These are phyloP conservation scores for Fusarium napiforme DNA, from an alignment of 2,329 filamentous ascomycete genomes.

Conservation along the genomic window DNA sequence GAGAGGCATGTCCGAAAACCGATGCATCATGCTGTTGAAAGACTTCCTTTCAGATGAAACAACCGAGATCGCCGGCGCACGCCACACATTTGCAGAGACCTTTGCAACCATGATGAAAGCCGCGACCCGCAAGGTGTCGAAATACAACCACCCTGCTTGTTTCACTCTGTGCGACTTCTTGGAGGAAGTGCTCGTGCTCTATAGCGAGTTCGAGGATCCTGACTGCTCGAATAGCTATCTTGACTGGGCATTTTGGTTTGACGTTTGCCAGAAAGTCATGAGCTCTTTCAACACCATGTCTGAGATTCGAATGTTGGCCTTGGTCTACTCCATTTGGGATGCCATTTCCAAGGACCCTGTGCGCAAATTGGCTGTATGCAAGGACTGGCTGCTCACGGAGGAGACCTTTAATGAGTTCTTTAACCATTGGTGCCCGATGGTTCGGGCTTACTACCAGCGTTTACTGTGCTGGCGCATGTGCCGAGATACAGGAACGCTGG, in stretches of 20 bases:
- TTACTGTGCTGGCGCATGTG: conserved; percentile 90
- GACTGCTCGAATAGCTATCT: conserved; percentile 60
- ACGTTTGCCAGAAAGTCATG: conserved; percentile 81
- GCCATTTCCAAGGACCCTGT: conserved; percentile 72
- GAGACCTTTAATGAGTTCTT: conserved; percentile 84
- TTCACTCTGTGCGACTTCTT: conserved; percentile 93
- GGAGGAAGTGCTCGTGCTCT: conserved; percentile 80
- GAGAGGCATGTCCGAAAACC: conserved; percentile 88
- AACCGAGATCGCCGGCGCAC: conserved; percentile 54
- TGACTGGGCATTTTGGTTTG: conserved; percentile 87
- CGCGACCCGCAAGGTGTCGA: conserved; percentile 77
- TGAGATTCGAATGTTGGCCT: conserved; percentile 84
- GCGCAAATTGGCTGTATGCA: conserved; percentile 76
- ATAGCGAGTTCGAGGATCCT: conserved; percentile 59
- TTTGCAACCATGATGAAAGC: conserved; percentile 80
- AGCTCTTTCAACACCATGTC: conserved; percentile 89
- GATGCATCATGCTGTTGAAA: conserved; percentile 82
- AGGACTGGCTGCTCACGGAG: conserved; percentile 79
- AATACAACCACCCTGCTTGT: conserved; percentile 85
- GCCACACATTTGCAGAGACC: conserved; percentile 78
- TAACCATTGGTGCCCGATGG: conserved; percentile 96
- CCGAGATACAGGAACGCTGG: conserved; percentile 74
- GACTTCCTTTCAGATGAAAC: conserved; percentile 73
- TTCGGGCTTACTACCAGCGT: conserved; percentile 91
- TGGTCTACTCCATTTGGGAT: conserved; percentile 84